Conservation (phyloP, 345 rosid species). For the Gossypium herbaceum region DNA sequence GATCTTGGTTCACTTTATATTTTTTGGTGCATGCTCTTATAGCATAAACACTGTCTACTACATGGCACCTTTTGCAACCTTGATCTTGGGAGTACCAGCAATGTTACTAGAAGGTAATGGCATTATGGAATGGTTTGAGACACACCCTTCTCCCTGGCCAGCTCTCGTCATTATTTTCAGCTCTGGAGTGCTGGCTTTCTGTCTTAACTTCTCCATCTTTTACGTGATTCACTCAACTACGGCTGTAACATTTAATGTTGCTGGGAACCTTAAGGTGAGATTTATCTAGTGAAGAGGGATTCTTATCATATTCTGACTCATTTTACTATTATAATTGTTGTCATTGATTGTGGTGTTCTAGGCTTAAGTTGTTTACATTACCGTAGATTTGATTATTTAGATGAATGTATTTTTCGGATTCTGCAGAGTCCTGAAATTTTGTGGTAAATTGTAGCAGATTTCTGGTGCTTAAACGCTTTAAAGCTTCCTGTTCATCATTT, state of each 20-base stretch:
- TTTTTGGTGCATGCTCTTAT: conserved; percentile 8
- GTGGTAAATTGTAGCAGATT: neutral
- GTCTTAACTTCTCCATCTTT: conserved; percentile 96
- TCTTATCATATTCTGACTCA: neutral
- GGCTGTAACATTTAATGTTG: conserved; percentile 97
- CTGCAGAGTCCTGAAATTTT: neutral
- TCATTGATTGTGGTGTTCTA: neutral
- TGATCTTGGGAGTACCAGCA: conserved; percentile 89
- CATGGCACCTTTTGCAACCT: conserved; percentile 98
- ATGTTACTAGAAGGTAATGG: conserved; percentile 88
- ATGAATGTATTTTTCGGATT: neutral
- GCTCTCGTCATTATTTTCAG: conserved; percentile 74
- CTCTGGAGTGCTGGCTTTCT: conserved; percentile 93
- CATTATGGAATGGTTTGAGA: conserved; percentile 64
- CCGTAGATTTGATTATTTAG: neutral
- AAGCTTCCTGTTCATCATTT: neutral
- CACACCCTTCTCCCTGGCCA: conserved; percentile 48
- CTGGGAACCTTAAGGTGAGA: conserved; percentile 98
- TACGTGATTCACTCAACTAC: conserved; percentile 98
- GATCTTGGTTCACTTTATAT: conserved; percentile 10
- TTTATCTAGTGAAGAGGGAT: neutral
- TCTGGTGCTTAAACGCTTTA: neutral
- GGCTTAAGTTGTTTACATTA: neutral
- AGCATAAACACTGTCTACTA: conserved; percentile 99
- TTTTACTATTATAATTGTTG: neutral